phyloP scores from a whole-genome alignment of 1,284 basidiomycete genomes.

The Heimioporus retisporus region DNA sequence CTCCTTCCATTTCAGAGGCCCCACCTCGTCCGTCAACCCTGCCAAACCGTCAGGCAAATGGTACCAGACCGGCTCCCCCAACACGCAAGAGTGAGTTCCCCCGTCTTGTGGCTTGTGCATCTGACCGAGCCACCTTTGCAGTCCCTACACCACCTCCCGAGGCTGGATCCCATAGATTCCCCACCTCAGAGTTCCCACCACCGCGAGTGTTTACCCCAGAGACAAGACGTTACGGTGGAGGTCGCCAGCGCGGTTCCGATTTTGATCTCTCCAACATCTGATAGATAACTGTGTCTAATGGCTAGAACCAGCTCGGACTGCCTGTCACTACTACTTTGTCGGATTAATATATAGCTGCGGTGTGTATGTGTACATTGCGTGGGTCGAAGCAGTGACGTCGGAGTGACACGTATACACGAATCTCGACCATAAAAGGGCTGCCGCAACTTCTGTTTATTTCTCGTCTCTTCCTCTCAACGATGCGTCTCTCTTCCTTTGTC shows the following conservation, averaged over 20 bases:
- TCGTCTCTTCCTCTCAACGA: constrained; percentile 43
- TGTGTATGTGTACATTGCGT: too few species aligned
- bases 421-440: constrained; percentile 33
- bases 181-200: constrained; percentile 77
- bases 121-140: constrained; percentile 41
- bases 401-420: constrained; percentile 43
- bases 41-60: constrained; percentile 36
- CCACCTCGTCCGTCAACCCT: constrained; percentile 19
- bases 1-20: constrained; percentile 30
- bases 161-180: constrained; percentile 76
- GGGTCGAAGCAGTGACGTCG: too few species aligned
- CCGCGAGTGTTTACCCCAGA: constrained; percentile 70
- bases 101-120: not conserved
- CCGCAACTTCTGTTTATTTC: too few species aligned
- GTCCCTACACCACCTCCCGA: constrained; percentile 82
- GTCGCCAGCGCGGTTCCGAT: constrained; percentile 70
- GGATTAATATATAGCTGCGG: too few species aligned
- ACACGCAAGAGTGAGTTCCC: constrained; percentile 63
- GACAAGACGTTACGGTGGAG: constrained; percentile 68
- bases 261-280: constrained; percentile 71
- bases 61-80: constrained; percentile 36
- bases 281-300: constrained; percentile 2
- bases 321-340: not conserved
- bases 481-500: constrained; percentile 72
- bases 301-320: too few species aligned